These are phyloP conservation scores for Gillenia trifoliata DNA, from an alignment of 306 rosid species.

Conservation along the genomic window DNA sequence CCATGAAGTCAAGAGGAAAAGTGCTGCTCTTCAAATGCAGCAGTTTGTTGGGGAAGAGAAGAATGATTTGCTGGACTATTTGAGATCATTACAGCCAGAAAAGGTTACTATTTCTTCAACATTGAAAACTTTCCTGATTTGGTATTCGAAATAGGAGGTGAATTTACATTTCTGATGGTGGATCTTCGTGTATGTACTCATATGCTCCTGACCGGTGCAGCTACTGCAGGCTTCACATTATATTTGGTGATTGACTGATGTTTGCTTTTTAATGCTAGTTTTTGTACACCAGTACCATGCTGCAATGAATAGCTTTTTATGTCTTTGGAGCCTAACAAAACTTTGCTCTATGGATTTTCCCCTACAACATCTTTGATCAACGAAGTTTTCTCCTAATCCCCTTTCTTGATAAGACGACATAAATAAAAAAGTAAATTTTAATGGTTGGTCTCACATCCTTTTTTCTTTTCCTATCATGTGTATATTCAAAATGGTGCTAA, in stretches of 20 bases:
- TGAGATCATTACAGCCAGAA: slow-evolving; percentile 92
- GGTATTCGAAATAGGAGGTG: not conserved
- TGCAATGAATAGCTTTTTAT: slow-evolving; percentile 2
- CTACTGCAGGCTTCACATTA: slow-evolving; percentile 6
- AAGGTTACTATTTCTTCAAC: slow-evolving; percentile 44
- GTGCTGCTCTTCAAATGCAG: slow-evolving; percentile 93
- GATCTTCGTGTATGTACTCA: not conserved
- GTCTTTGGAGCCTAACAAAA: not conserved
- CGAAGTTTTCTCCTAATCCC: not conserved
- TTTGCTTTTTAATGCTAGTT: slow-evolving; percentile 1
- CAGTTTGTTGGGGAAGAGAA: slow-evolving; percentile 95
- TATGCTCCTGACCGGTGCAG: not conserved
- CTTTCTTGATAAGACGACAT: not conserved
- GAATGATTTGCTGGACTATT: slow-evolving; percentile 85
- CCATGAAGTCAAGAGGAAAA: slow-evolving; percentile 74
- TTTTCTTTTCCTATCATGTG: not conserved
- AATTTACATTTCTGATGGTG: not conserved
- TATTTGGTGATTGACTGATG: slow-evolving; percentile 4
- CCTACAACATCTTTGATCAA: not conserved
- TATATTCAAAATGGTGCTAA: not conserved
- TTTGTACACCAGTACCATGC: not conserved
- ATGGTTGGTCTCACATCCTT: not conserved
- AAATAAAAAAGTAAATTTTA: not conserved
- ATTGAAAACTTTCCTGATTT: not conserved
- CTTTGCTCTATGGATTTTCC: not conserved